Evolutionary conservation across 1,284 basidiomycete species (phyloP), one percentile per base, ranked within the genome.

Genomic region (Bjerkandera adusta): DNA sequence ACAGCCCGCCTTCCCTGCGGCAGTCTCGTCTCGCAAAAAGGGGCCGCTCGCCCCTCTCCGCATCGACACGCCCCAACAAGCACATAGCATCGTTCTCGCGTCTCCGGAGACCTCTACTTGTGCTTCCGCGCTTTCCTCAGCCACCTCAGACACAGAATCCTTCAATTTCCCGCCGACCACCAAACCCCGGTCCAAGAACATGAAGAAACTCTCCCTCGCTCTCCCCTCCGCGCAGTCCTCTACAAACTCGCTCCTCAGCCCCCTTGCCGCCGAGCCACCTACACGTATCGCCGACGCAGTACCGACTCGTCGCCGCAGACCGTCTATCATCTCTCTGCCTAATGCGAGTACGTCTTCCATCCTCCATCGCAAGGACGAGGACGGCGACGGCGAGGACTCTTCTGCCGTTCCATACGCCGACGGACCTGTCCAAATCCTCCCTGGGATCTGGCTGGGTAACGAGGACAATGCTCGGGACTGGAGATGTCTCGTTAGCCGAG

Each of bases 391-490:
- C 48, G 67, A 67, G 42, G 66, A 64, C 21, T 74, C 75, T 3
- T 75, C 79, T 8, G 68, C 79, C 15, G 68, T 76, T 4, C 89
- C 93, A 2, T 98, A 98, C 64, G 68, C 76, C 5, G 76, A 89
- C 57, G 95, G 96, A 1, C 96, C 95, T 18, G 72, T 91, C 33
- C 87, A 97, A 66, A 77, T 98, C 55, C 73, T 97, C 25, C 94
- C 94, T 1, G 85, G 88, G 35, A 76, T 98, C 44, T 98, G 86
- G 81, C 78, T 98, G 6, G 96, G 95, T 47, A 92, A 92, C 38
- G 94, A 97, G 66, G 92, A 96, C 65, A 96, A 96, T 54, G 90
- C 91, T 26, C 79, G 82, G 45, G 85, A 95, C 65, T 87, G 84
- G 78, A 70, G 72, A 35, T 71, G 73, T 38, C 79, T 95, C 47